Evolutionary conservation across 306 rosid genomes (phyloP).

Genomic region (Prunus salicina): DNA sequence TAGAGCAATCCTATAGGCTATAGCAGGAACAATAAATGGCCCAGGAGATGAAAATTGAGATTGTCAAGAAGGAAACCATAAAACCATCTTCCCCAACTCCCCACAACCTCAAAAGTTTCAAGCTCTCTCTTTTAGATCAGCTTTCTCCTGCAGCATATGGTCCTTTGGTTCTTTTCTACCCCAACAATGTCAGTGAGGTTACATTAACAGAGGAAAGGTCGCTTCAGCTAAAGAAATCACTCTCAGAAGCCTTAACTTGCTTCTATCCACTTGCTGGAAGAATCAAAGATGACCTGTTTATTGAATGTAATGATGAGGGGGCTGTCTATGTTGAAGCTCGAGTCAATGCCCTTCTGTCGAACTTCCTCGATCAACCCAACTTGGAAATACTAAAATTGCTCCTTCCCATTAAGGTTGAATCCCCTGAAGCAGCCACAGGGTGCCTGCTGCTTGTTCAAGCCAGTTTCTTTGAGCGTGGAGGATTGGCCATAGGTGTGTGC

Average conservation of each 20-base stretch:
- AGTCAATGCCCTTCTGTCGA: conserved; percentile 3
- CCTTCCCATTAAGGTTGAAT: conserved; percentile 5
- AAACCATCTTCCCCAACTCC: conserved; percentile 25
- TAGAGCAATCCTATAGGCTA: not conserved
- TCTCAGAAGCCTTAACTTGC: conserved; percentile 32
- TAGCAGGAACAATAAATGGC: not conserved
- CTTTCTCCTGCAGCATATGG: conserved; percentile 9
- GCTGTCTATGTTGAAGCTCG: conserved; percentile 21
- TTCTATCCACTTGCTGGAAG: conserved; percentile 50
- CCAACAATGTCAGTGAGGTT: not conserved
- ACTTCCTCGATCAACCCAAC: conserved; percentile 10
- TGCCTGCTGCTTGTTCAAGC: conserved; percentile 18
- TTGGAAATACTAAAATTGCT: not conserved
- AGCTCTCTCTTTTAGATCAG: conserved; percentile 19
- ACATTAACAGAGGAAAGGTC: not conserved
- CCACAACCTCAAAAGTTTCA: not conserved
- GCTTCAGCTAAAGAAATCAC: conserved; percentile 33
- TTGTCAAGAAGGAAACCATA: conserved; percentile 1
- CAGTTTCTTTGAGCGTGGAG: conserved; percentile 37
- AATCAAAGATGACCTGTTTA: conserved; percentile 18
- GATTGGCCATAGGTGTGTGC: conserved; percentile 37
- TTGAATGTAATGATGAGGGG: conserved; percentile 22
- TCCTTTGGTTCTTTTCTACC: conserved; percentile 10
- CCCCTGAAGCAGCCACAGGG: conserved; percentile 14
- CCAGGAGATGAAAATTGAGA: conserved; percentile 3